Base-by-base conservation (phyloP, 441 rosid genomes). In the Flueggea neowawraea region DNA sequence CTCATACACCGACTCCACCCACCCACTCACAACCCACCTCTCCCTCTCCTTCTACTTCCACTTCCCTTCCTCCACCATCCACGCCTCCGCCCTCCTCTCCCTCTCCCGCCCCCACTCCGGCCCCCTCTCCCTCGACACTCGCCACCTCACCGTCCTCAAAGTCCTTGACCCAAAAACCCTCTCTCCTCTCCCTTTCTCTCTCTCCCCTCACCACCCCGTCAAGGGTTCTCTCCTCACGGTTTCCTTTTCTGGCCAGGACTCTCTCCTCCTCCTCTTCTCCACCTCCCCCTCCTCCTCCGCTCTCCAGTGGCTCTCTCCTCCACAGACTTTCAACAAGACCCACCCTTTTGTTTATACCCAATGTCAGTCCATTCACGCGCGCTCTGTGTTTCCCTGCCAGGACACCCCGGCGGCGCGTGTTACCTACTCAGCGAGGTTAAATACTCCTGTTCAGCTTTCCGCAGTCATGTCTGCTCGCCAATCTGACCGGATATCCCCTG, bases 391-490 rank as follows among this genome's bases (percentile, higher is more conserved):
- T 72, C 98, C 97, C 0, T 89, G 95, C 72, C 96, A 89, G 75
- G 96, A 92, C 77, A 83, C 96, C 0, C 98, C 98, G 1, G 95
- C 95, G 1, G 90, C 90, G 10, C 76, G 95, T 45, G 70, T 93
- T 44, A 55, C 84, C 0, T 93, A 88, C 79, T 73, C 78, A 4
- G 95, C 87, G 10, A 57, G 72, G 0, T 63, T 93, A 57, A 93
- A 93, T 79, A 52, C 88, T 22, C 97, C 96, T 0, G 58, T 63
- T 12, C 72, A 84, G 32, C 85, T 93, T 33, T 88, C 88, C 15
- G 92, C 91, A 7, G 96, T 91, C 39, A 91, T 91, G 98, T 82
- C 92, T 3, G 96, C 96, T 2, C 76, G 84, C 7, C 94, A 85
- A 61, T 75, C 70, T 33, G 82, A 80, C 13, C 87, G 98, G 94